Percentiles rank a stretch among this genome's conserved stretches.
phyloP scores from a whole-genome alignment of 345 rosid genomes.

The Syzygium jambos region DNA sequence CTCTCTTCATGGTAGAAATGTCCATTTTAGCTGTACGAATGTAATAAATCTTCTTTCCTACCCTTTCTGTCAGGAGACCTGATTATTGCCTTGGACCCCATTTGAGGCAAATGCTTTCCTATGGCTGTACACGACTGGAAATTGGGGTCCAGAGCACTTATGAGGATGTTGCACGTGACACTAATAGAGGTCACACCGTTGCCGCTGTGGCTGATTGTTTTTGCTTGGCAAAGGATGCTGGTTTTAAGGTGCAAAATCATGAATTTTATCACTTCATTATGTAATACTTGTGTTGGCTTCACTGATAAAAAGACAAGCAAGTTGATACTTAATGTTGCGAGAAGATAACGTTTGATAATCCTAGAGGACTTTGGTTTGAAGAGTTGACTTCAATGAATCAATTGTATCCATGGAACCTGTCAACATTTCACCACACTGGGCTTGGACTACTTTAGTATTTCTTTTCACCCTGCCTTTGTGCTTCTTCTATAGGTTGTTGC shows the following conservation, averaged over 20 bases:
- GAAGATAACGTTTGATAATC: neutral
- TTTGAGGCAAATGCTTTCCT: conserved; percentile 88
- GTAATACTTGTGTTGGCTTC: neutral
- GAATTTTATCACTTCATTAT: neutral
- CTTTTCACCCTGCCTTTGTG: conserved; percentile 2
- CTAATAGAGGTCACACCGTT: conserved; percentile 96
- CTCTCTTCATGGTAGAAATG: neutral
- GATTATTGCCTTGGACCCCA: conserved; percentile 99
- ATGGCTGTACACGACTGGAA: conserved; percentile 96
- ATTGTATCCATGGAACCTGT: neutral
- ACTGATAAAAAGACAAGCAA: neutral
- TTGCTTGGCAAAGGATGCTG: conserved; percentile 96
- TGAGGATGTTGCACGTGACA: conserved; percentile 97
- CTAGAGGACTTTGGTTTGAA: neutral
- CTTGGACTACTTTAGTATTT: neutral
- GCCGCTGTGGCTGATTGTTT: conserved; percentile 99
- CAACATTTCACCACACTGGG: neutral
- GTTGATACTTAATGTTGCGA: neutral
- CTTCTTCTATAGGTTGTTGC: conserved; percentile 78
- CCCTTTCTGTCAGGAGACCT: conserved; percentile 61
- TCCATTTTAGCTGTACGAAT: neutral
- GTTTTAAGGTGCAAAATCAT: conserved; percentile 68
- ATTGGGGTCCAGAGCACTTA: conserved; percentile 99
- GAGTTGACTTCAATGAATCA: neutral
- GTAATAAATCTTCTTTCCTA: conserved; percentile 3